These are phyloP conservation scores for Anthracocystis panici-leucophaei DNA, from an alignment of 1,284 basidiomycete species.

Conservation along the genomic window DNA sequence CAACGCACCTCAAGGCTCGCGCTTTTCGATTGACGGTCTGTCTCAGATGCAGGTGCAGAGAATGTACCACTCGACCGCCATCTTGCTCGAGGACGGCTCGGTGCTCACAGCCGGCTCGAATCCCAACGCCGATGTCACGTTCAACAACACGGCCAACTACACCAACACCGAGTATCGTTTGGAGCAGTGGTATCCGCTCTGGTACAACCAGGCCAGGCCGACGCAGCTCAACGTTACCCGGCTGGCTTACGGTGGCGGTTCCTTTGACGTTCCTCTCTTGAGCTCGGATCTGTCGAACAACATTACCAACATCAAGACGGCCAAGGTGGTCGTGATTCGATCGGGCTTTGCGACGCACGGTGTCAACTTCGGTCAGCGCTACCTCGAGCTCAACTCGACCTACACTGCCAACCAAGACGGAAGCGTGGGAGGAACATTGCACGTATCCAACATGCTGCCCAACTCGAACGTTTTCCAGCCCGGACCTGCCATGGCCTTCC, in stretches of 20 bases:
- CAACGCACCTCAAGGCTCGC: constrained; percentile 73
- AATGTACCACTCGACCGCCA: constrained; percentile 79
- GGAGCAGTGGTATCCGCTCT: constrained; percentile 80
- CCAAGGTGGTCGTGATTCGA: constrained; percentile 76
- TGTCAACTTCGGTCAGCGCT: constrained; percentile 70
- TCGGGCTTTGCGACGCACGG: constrained; percentile 66
- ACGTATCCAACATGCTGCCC: constrained; percentile 72
- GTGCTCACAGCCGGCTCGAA: constrained; percentile 92
- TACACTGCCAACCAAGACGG: constrained; percentile 84
- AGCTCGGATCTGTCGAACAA: constrained; percentile 58
- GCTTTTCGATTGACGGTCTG: constrained; percentile 78
- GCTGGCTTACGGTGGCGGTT: constrained; percentile 83
- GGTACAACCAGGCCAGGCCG: constrained; percentile 74
- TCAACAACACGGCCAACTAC: constrained; percentile 49
- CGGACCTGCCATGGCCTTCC: constrained; percentile 82
- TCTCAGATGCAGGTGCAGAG: constrained; percentile 79
- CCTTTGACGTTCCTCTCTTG: constrained; percentile 76
- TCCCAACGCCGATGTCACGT: constrained; percentile 81
- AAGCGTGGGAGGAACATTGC: constrained; percentile 79
- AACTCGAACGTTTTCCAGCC: constrained; percentile 75
- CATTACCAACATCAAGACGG: constrained; percentile 72
- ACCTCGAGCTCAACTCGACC: constrained; percentile 75
- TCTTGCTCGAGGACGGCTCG: constrained; percentile 83
- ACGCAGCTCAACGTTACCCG: constrained; percentile 80
- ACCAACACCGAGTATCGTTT: constrained; percentile 83